phyloP scores from a whole-genome alignment of 2,329 filamentous ascomycete genomes.

The Amylocarpus encephaloides region DNA sequence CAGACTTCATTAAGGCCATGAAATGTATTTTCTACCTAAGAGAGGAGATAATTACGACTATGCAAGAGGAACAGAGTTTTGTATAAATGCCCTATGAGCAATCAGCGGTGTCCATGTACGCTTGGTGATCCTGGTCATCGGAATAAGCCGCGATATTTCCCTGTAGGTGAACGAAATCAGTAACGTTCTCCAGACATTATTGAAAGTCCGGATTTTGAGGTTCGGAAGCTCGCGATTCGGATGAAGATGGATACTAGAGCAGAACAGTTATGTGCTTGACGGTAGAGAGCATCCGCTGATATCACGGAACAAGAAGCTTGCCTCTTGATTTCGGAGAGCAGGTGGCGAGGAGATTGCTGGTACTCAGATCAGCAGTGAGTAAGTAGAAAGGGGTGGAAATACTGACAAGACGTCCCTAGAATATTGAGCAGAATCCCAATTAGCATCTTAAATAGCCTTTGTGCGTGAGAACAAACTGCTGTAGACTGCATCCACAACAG shows the following conservation, averaged over 20 bases:
- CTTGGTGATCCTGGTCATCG: neutral
- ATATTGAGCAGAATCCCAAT: constrained; percentile 21
- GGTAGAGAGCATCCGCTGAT: neutral
- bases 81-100: constrained; percentile 26
- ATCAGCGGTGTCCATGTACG: constrained; percentile 23
- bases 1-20: no score
- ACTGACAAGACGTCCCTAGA: constrained; percentile 27
- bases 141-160: constrained; percentile 10
- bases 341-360: no score
- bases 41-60: neutral
- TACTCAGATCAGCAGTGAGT: no score
- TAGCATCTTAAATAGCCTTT: constrained; percentile 62
- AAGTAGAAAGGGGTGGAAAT: neutral
- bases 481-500: constrained; percentile 98
- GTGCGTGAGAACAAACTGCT: constrained; percentile 89
- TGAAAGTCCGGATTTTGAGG: neutral
- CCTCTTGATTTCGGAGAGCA: no score
- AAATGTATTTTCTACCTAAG: constrained; percentile 6
- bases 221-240: neutral
- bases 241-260: neutral
- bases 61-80: constrained; percentile 11
- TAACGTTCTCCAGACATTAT: constrained; percentile 17
- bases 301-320: no score
- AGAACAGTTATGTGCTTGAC: neutral
- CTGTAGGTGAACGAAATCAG: constrained; percentile 28